phyloP scores from a whole-genome alignment of 768 basidiomycete species.

The Mycena rebaudengoi region DNA sequence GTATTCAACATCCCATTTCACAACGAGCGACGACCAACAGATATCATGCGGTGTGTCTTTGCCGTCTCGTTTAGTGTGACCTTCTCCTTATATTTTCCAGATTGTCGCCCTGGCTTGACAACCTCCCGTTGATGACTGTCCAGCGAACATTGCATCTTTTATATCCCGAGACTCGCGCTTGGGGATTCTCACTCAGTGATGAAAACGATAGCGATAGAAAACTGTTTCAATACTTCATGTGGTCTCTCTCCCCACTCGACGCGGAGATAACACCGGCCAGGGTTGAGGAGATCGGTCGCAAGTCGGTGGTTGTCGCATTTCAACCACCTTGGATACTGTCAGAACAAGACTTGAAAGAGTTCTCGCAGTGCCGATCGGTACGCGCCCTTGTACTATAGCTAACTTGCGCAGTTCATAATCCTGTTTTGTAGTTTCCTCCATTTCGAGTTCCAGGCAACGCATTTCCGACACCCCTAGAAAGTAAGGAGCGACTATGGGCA shows the following conservation, averaged over 20 bases:
- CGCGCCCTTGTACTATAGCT: slow-evolving; percentile 22
- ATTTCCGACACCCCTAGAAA: slow-evolving; percentile 43
- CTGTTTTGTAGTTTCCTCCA: slow-evolving; percentile 48
- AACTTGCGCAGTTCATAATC: background rate
- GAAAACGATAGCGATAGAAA: slow-evolving; percentile 44
- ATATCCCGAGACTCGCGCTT: slow-evolving; percentile 50
- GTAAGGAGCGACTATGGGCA: slow-evolving; percentile 66
- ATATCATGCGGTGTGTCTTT: slow-evolving; percentile 50
- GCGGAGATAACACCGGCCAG: slow-evolving; percentile 29
- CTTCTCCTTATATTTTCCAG: slow-evolving; percentile 35
- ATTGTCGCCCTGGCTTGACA: slow-evolving; percentile 57
- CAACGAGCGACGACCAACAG: slow-evolving; percentile 46
- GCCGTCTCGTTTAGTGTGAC: background rate
- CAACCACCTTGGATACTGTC: slow-evolving; percentile 70
- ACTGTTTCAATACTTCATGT: slow-evolving; percentile 56
- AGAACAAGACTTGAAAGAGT: slow-evolving; percentile 60
- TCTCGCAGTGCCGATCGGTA: slow-evolving; percentile 55
- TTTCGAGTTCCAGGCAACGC: slow-evolving; percentile 42
- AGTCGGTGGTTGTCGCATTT: slow-evolving; percentile 60
- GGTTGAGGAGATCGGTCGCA: slow-evolving; percentile 30
- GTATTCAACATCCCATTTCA: slow-evolving; percentile 44
- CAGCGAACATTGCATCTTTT: slow-evolving; percentile 56
- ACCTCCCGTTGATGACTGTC: slow-evolving; percentile 60
- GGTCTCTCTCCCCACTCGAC: slow-evolving; percentile 39
- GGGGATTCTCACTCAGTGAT: slow-evolving; percentile 49